Evolutionary conservation across 108 stramenopile species (phyloP), one percentile per base, ranked within the genome.

Genomic region (Cyclotella kingstonii): DNA sequence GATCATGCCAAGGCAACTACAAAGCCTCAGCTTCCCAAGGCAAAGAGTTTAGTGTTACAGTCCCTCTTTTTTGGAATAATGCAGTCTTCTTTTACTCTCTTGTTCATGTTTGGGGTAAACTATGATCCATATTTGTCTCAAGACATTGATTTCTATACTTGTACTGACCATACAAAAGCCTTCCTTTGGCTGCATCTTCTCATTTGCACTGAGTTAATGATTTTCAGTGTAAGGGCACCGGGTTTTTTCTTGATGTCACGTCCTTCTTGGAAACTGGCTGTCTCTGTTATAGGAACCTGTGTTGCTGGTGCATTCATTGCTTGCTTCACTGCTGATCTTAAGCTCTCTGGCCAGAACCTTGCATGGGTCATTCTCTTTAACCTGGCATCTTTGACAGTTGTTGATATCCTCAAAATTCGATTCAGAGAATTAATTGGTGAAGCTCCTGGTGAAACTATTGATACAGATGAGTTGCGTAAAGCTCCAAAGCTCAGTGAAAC

Each of bases 1-100:
- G 94, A 95, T 73, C 80, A 88, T 60, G 86, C 84, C 31, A 35
- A 56, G n/a, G 87, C 89, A 8, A 82, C 84, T 5, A 60, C 67
- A n/a, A 79, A 71, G 31, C 84, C 85, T 0, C 76, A 81, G 22
- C 63, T 68, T 15, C 80, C 82, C 9, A 52, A 53, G 25, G 71
- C 85, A 5, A 44, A 51, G 8, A 73, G 71, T 23, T 56, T 94
- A 14, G 76, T 90, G 26, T 25, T 77, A n/a, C 45, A 63, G 11
- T 64, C 81, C 8, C 43, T 78, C 7, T 77, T 81, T 47, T 84
- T 84, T 43, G 89, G 84, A 17, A 18, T 83, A 34, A 12, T 81
- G 9, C 76, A 86, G 22, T 72, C 86, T 15, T 45, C 36, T 12
- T 29, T 86, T n/a, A 73, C 65, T 43, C 63, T 81, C 10, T 54